Percentiles rank a stretch among this genome's conserved stretches.
These are phyloP conservation scores for Beauveria pseudobassiana DNA, from an alignment of 2,329 filamentous ascomycete genomes.

Conservation along the genomic window DNA sequence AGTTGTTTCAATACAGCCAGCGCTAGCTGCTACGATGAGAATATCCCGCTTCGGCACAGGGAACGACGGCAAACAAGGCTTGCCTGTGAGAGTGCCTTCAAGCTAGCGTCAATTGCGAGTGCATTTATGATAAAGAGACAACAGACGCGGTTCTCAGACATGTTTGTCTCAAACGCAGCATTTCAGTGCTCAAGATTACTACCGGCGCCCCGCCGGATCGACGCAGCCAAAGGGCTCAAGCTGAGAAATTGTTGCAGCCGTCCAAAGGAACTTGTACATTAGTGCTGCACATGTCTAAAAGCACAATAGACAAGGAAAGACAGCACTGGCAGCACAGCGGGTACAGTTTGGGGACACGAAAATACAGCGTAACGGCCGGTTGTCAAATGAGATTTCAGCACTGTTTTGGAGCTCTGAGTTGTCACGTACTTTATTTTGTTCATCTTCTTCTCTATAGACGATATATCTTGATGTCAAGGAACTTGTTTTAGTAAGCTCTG, in stretches of 20 bases:
- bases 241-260: background rate
- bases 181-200: background rate
- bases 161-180: background rate
- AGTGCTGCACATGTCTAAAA: background rate
- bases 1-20: no score
- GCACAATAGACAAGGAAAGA: background rate
- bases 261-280: background rate
- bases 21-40: no score
- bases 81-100: no score
- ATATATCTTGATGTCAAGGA: background rate
- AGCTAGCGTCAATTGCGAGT: no score
- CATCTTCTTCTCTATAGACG: background rate
- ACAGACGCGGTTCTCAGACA: background rate
- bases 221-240: background rate
- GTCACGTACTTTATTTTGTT: background rate
- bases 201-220: background rate
- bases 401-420: background rate
- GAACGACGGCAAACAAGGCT: no score
- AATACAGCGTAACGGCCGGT: background rate
- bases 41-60: no score
- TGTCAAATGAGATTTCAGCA: background rate
- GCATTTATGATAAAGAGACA: background rate
- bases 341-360: background rate
- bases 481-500: no score
- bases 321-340: background rate